A percentile compares a stretch with the other conserved stretches of the same genome.
Conservation (phyloP, 345 rosid genomes). For the Dipteronia sinensis region DNA sequence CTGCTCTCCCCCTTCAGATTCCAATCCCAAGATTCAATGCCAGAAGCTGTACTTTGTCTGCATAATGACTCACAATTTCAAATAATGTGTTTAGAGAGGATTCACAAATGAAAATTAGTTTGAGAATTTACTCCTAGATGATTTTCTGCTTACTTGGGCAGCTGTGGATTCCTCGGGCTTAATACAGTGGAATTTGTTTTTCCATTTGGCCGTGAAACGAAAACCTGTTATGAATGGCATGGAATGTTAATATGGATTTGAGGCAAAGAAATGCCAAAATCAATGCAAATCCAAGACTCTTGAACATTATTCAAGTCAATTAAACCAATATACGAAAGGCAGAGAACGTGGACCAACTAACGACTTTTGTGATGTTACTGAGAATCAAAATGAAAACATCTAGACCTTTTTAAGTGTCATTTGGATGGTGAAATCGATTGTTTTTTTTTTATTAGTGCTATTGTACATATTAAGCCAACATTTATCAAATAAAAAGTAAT, state of each 20-base stretch:
- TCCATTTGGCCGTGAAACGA: conserved; percentile 77
- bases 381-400: conserved; percentile 14
- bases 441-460: background rate
- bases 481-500: background rate
- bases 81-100: conserved; percentile 24
- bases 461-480: background rate
- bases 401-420: background rate
- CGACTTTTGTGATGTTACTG: background rate
- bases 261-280: background rate
- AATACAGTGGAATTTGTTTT: conserved; percentile 75
- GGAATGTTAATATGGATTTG: background rate
- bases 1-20: conserved; percentile 74
- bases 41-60: conserved; percentile 54
- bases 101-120: background rate
- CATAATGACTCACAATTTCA: background rate
- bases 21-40: conserved; percentile 96
- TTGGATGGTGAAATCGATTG: background rate
- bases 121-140: conserved; percentile 8
- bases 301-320: background rate
- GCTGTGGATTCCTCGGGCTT: conserved; percentile 56
- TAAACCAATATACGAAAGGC: background rate
- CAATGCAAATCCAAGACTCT: background rate
- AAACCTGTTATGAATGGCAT: conserved; percentile 50
- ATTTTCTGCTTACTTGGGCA: conserved; percentile 46
- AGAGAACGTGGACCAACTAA: background rate